These are phyloP conservation scores for Fusarium citri DNA, from an alignment of 2,329 filamentous ascomycete species.

Conservation along the genomic window DNA sequence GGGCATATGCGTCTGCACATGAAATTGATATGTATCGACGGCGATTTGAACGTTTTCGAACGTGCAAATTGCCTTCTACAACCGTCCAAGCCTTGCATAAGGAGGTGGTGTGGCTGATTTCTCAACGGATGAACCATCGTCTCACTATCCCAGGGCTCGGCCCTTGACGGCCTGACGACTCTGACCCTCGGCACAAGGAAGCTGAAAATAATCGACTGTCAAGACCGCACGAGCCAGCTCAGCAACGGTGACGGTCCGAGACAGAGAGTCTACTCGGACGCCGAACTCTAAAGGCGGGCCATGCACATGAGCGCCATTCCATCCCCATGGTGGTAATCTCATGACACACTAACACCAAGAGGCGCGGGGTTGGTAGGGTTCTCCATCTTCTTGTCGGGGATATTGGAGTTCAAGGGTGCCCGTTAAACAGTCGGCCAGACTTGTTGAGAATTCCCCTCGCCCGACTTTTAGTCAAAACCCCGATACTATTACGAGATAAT, in stretches of 20 bases:
- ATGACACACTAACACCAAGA: conserved; percentile 38
- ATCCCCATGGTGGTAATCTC: conserved; percentile 34
- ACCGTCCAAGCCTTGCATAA: conserved; percentile 28
- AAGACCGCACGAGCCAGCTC: conserved; percentile 31
- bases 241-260: conserved; percentile 28
- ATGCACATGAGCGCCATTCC: conserved; percentile 12
- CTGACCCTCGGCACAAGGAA: conserved; percentile 14
- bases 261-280: conserved; percentile 20
- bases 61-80: conserved; percentile 34
- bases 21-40: conserved; percentile 7
- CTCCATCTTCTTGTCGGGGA: conserved; percentile 36
- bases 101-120: conserved; percentile 33
- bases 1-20: conserved; percentile 1
- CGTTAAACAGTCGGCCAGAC: conserved; percentile 29
- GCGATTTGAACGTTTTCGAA: conserved; percentile 12
- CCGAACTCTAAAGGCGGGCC: conserved; percentile 17
- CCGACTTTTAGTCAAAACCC: conserved; percentile 42
- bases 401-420: conserved; percentile 40
- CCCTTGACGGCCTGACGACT: conserved; percentile 24
- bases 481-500: conserved; percentile 45
- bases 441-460: conserved; percentile 28
- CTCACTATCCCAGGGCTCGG: conserved; percentile 11
- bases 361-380: conserved; percentile 40
- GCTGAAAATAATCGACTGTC: conserved; percentile 19
- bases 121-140: conserved; percentile 12